A percentile compares a stretch with the other conserved stretches of the same genome.
These are phyloP conservation scores for Fusarium nodosum DNA, from an alignment of 2,329 filamentous ascomycete genomes.

Conservation along the genomic window DNA sequence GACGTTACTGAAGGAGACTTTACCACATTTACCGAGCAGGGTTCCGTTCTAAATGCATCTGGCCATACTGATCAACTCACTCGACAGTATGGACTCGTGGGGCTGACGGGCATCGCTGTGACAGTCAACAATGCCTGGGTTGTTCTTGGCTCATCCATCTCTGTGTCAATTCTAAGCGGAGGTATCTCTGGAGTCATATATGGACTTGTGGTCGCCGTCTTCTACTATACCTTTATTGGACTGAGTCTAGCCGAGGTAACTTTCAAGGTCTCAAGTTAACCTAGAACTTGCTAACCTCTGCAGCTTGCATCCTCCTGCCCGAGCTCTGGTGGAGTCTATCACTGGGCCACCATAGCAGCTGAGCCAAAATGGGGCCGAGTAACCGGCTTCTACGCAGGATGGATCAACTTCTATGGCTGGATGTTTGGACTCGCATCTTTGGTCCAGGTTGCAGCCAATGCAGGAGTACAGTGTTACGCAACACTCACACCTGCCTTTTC, in stretches of 20 bases:
- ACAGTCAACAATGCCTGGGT: conserved; percentile 50
- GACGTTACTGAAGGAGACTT: conserved; percentile 25
- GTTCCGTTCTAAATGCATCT: conserved; percentile 33
- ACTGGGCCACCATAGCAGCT: conserved; percentile 47
- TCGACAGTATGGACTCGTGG: conserved; percentile 46
- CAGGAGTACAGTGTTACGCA: conserved; percentile 45
- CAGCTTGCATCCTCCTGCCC: conserved; percentile 47
- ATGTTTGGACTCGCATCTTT: conserved; percentile 49
- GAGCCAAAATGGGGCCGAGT: conserved; percentile 46
- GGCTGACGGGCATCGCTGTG: conserved; percentile 46
- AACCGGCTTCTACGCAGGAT: conserved; percentile 46
- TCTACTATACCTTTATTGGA: conserved; percentile 47
- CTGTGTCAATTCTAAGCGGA: conserved; percentile 43
- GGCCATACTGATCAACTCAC: conserved; percentile 44
- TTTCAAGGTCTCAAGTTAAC: rapidly evolving
- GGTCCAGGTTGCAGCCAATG: conserved; percentile 46
- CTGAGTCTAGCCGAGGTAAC: conserved; percentile 45
- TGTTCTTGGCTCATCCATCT: conserved; percentile 46
- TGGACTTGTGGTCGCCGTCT: conserved; percentile 41
- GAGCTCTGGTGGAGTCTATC: conserved; percentile 45
- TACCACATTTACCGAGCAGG: conserved; percentile 23
- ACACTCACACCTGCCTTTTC: conserved; percentile 35
- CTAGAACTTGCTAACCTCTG: neutral
- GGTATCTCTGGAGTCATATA: conserved; percentile 47
- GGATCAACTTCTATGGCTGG: conserved; percentile 51